Conservation (phyloP, 805 yeast genomes). For the Lipomyces sp. region DNA sequence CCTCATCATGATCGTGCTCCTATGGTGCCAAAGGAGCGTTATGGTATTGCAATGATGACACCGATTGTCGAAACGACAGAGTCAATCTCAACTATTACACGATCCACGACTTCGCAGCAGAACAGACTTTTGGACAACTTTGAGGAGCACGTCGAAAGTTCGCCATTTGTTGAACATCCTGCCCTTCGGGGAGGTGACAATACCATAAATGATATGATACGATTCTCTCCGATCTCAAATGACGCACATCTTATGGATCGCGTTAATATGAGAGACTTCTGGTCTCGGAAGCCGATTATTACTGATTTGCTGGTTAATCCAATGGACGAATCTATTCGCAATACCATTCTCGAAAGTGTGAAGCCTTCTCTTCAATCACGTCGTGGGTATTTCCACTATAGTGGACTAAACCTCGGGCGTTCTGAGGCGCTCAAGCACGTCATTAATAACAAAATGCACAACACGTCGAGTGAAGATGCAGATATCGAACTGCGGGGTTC, state of each 20-base stretch:
- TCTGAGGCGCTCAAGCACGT: conserved; percentile 12
- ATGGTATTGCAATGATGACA: conserved; percentile 39
- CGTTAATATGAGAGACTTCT: conserved; percentile 5
- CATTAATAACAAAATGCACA: conserved; percentile 15
- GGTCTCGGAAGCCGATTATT: conserved; percentile 29
- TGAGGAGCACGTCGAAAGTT: conserved; percentile 21
- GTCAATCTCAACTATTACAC: conserved; percentile 29
- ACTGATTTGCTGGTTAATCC: conserved; percentile 49
- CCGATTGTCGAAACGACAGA: conserved; percentile 44
- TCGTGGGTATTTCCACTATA: conserved; percentile 45
- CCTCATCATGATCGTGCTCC: conserved; percentile 27
- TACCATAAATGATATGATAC: not conserved
- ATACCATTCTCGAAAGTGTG: conserved; percentile 48
- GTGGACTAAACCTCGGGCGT: conserved; percentile 39
- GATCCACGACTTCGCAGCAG: conserved; percentile 6
- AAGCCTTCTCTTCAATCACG: conserved; percentile 47
- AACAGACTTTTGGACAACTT: conserved; percentile 5
- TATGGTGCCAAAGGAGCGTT: conserved; percentile 16
- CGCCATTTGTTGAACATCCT: conserved; percentile 34
- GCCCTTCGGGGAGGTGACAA: conserved; percentile 19
- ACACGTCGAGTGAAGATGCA: conserved; percentile 9
- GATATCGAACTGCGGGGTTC: conserved; percentile 43
- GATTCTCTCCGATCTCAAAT: conserved; percentile 17
- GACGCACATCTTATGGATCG: not conserved
- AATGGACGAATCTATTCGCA: conserved; percentile 51